Base-by-base conservation (phyloP, 345 rosid genomes). In the Gossypium australe region DNA sequence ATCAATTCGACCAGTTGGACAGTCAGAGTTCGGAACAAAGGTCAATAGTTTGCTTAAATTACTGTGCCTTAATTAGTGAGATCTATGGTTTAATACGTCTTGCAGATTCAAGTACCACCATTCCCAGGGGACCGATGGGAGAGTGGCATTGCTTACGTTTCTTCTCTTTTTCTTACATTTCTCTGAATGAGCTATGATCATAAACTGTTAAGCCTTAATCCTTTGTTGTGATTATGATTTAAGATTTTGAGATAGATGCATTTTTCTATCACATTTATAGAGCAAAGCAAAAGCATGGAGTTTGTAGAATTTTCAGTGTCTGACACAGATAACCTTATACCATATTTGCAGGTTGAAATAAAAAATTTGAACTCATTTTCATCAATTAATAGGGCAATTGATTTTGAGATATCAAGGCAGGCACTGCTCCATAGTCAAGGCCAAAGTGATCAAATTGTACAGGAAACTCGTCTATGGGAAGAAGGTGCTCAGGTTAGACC, bases 401-500 rank as follows among this genome's bases (percentile, higher is more conserved):
- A 95, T 83, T 91, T 76, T 84, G 98, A 94, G 88, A 89, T 91
- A 77, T 73, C 87, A 76, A 90, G 98, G 48, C 98, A 94, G 77
- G 94, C 71, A 43, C 87, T 78, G 79, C 88, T 91, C 25, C 84
- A 86, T 38, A 83, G 85, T 72, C 85, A 90, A 87, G 98, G 93
- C 41, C 86, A 87, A 76, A 85, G 78, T 4, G 88, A 87, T 82
- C 81, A 84, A 84, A 87, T 95, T 79, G 89, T 89, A 59, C 94
- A 89, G 64, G 98, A 92, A 89, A 92, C 98, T 82, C 92, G 98
- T 52, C 95, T 92, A 38, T 94, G 99, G 98, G 98, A 92, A 77
- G 98, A 94, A 86, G 96, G 97, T 9, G 71, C 92, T 71, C 97
- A 89, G 94, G 98, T 94, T 75, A 53, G 76, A 64, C 27, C 25